Percentiles rank a stretch among this genome's conserved stretches.
phyloP scores from a whole-genome alignment of 306 rosid genomes.

The Lathyrus sativus region DNA sequence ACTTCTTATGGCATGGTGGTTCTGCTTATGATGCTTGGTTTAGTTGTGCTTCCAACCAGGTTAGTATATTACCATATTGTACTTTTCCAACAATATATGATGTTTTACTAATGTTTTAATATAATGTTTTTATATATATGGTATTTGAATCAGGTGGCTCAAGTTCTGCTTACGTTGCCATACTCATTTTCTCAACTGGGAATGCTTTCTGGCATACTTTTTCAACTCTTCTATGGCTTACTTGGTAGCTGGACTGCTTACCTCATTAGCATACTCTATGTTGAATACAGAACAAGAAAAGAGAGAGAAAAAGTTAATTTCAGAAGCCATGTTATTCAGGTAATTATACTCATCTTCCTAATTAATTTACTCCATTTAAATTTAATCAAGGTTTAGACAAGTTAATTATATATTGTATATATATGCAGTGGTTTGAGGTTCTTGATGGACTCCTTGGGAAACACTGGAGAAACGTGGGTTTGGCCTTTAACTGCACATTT shows the following conservation, averaged over 20 bases:
- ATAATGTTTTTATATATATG: background rate
- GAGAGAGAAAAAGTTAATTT: conserved; percentile 92
- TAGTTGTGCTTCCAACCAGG: conserved; percentile 99
- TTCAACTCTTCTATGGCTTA: conserved; percentile 85
- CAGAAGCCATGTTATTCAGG: conserved; percentile 98
- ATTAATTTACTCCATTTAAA: background rate
- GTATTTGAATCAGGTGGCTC: conserved; percentile 70
- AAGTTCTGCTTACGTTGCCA: conserved; percentile 93
- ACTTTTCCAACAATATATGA: too few species aligned
- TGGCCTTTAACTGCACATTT: conserved; percentile 97
- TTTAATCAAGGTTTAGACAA: background rate
- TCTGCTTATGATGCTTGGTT: conserved; percentile 99
- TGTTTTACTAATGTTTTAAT: too few species aligned
- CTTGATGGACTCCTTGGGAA: conserved; percentile 98
- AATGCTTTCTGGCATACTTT: conserved; percentile 84
- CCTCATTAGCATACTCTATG: conserved; percentile 85
- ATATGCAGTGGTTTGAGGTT: conserved; percentile 89
- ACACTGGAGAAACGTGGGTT: conserved; percentile 97
- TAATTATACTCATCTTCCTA: background rate
- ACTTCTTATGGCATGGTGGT: conserved; percentile 94
- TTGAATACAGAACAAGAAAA: conserved; percentile 94
- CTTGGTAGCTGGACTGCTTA: conserved; percentile 99
- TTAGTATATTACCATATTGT: background rate
- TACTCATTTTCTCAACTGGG: conserved; percentile 98
- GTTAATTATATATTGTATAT: background rate